These are phyloP conservation scores for Toxoplasma gondii DNA, from an alignment of 169 alveolate species.

Conservation along the genomic window DNA sequence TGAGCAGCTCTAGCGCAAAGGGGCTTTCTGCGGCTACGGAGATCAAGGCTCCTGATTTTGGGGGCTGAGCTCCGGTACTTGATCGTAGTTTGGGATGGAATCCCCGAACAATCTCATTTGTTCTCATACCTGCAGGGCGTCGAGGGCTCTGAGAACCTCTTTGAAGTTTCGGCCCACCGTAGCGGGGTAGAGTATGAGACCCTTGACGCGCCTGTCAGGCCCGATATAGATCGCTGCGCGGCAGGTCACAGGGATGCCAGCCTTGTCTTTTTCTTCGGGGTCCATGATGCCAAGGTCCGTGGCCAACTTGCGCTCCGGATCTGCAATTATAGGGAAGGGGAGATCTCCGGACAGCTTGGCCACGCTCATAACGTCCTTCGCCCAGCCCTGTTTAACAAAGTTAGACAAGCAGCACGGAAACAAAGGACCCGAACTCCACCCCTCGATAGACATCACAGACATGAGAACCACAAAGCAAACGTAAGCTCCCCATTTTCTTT, in stretches of 20 bases:
- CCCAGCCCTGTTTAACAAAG: conserved; percentile 53
- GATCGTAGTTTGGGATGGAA: too few relatives aligned
- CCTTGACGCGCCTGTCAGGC: conserved; percentile 73
- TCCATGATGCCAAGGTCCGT: conserved; percentile 78
- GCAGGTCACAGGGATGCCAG: conserved; percentile 80
- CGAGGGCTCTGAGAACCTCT: conserved; percentile 80
- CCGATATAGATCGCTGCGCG: conserved; percentile 78
- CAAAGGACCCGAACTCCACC: too few relatives aligned
- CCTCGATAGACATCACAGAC: too few relatives aligned
- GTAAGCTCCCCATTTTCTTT: neutral
- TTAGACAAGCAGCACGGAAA: neutral
- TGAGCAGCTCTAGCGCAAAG: too few relatives aligned
- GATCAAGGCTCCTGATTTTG: too few relatives aligned
- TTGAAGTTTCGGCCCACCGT: conserved; percentile 81
- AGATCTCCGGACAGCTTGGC: conserved; percentile 59
- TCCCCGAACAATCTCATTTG: too few relatives aligned
- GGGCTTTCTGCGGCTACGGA: too few relatives aligned
- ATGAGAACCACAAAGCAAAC: neutral
- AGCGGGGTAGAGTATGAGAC: conserved; percentile 80
- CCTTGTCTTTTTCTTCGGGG: conserved; percentile 76
- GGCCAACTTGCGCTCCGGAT: conserved; percentile 73
- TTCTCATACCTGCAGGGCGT: conserved; percentile 74
- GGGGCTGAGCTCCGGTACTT: too few relatives aligned
- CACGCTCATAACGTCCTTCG: conserved; percentile 52
- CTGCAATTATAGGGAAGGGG: conserved; percentile 74